These are phyloP conservation scores for Tetrahymena thermophila DNA, from an alignment of 73 alveolate genomes.

Conservation along the genomic window DNA sequence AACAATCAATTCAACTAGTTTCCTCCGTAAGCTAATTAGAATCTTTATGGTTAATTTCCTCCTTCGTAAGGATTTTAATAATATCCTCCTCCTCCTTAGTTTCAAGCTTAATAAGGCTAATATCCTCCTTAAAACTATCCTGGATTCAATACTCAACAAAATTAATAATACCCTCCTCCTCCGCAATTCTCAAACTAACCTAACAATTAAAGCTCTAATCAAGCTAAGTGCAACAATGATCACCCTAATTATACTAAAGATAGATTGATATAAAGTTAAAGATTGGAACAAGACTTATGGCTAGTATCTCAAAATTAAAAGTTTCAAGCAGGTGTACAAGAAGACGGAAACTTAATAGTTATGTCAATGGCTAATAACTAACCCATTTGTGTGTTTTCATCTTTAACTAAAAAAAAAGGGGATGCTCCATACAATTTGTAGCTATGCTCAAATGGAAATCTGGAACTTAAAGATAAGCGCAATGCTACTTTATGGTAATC, in stretches of 20 bases:
- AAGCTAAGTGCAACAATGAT: neutral
- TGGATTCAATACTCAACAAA: too few relatives aligned
- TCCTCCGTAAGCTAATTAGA: too few relatives aligned
- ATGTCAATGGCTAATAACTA: neutral
- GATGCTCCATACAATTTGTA: neutral
- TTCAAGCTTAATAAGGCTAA: too few relatives aligned
- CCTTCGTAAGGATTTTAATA: neutral
- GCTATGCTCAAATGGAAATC: neutral
- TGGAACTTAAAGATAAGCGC: neutral
- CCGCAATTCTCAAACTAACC: too few relatives aligned
- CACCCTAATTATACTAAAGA: neutral
- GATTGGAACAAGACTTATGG: neutral
- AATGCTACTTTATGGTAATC: neutral
- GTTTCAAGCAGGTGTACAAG: neutral
- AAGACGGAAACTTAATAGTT: neutral
- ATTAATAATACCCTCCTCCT: too few relatives aligned
- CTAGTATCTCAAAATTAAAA: neutral
- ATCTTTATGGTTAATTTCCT: neutral
- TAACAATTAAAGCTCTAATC: too few relatives aligned
- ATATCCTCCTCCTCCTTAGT: neutral
- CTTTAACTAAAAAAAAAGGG: neutral
- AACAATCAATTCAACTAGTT: too few relatives aligned
- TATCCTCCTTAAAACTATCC: too few relatives aligned
- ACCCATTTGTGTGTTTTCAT: neutral
- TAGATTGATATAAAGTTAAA: neutral